Conservation (phyloP, 805 yeast species). For the Pachysolen tannophilus region DNA sequence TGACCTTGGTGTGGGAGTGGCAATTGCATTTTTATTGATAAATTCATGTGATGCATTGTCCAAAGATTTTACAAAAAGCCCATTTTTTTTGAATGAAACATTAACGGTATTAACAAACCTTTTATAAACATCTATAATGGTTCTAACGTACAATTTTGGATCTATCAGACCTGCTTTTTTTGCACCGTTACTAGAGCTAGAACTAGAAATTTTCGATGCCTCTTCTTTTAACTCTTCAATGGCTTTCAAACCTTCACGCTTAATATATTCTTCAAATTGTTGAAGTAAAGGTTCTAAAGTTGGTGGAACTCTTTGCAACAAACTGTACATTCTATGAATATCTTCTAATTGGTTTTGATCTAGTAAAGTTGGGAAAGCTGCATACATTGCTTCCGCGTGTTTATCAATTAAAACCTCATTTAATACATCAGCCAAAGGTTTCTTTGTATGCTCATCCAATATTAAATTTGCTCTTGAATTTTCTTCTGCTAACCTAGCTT, state of each 20-base stretch:
- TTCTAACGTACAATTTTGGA: slow-evolving; percentile 75
- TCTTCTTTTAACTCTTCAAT: slow-evolving; percentile 51
- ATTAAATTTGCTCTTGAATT: slow-evolving; percentile 67
- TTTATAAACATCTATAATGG: slow-evolving; percentile 61
- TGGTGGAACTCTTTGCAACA: slow-evolving; percentile 70
- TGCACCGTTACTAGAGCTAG: slow-evolving; percentile 20
- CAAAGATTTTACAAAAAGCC: slow-evolving; percentile 75
- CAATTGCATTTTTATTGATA: slow-evolving; percentile 77
- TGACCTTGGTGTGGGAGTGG: slow-evolving; percentile 53
- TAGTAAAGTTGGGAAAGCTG: slow-evolving; percentile 67
- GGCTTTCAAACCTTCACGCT: slow-evolving; percentile 51
- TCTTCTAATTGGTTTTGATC: slow-evolving; percentile 67
- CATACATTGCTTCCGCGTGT: slow-evolving; percentile 69
- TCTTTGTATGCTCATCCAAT: slow-evolving; percentile 80
- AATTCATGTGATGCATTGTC: slow-evolving; percentile 83
- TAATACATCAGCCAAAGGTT: slow-evolving; percentile 65
- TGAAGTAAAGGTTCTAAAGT: slow-evolving; percentile 74
- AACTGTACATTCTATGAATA: slow-evolving; percentile 66
- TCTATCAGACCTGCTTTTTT: slow-evolving; percentile 38
- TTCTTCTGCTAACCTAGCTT: slow-evolving; percentile 76
- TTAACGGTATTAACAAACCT: slow-evolving; percentile 60
- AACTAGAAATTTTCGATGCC: slow-evolving; percentile 21
- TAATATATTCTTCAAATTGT: slow-evolving; percentile 66
- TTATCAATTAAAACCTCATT: slow-evolving; percentile 70
- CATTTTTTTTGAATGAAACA: slow-evolving; percentile 62